Evolutionary conservation across 1,139 yeast species (phyloP).

Genomic region (Geotrichum siamense): DNA sequence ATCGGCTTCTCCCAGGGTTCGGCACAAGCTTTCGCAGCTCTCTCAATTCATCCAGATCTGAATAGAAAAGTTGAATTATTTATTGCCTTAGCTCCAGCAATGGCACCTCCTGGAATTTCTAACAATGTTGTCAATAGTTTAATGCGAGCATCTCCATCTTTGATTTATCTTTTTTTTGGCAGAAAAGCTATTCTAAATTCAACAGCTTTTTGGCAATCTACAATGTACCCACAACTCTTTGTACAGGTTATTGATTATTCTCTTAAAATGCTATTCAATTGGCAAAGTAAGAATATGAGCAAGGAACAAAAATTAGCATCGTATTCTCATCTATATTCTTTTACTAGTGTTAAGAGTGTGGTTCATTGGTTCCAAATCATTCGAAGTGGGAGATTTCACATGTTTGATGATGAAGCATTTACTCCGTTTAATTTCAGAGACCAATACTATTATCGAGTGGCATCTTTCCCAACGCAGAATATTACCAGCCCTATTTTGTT

Average conservation of each 20-base stretch:
- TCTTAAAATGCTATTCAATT: slow-evolving; percentile 60
- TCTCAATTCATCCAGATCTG: slow-evolving; percentile 61
- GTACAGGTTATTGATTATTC: slow-evolving; percentile 64
- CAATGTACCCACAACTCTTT: slow-evolving; percentile 78
- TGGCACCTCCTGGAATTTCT: slow-evolving; percentile 82
- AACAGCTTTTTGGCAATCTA: slow-evolving; percentile 73
- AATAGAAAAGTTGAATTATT: slow-evolving; percentile 63
- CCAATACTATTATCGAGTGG: slow-evolving; percentile 45
- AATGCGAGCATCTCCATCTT: slow-evolving; percentile 69
- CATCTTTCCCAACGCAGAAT: slow-evolving; percentile 59
- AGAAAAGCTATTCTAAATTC: slow-evolving; percentile 64
- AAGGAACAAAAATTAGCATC: slow-evolving; percentile 66
- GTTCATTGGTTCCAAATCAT: slow-evolving; percentile 97
- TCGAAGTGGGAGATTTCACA: slow-evolving; percentile 69
- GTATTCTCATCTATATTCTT: slow-evolving; percentile 79
- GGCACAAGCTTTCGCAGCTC: slow-evolving; percentile 81
- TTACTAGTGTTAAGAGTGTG: slow-evolving; percentile 84
- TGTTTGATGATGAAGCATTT: slow-evolving; percentile 64
- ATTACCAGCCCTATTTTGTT: slow-evolving; percentile 65
- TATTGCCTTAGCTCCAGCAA: slow-evolving; percentile 86
- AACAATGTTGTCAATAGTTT: slow-evolving; percentile 70
- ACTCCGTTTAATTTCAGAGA: slow-evolving; percentile 30
- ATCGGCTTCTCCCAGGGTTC: slow-evolving; percentile 90
- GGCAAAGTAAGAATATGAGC: slow-evolving; percentile 67
- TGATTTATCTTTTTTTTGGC: slow-evolving; percentile 70